Evolutionary conservation across 1,284 basidiomycete species (phyloP).

Genomic region (Tilletia caries): DNA sequence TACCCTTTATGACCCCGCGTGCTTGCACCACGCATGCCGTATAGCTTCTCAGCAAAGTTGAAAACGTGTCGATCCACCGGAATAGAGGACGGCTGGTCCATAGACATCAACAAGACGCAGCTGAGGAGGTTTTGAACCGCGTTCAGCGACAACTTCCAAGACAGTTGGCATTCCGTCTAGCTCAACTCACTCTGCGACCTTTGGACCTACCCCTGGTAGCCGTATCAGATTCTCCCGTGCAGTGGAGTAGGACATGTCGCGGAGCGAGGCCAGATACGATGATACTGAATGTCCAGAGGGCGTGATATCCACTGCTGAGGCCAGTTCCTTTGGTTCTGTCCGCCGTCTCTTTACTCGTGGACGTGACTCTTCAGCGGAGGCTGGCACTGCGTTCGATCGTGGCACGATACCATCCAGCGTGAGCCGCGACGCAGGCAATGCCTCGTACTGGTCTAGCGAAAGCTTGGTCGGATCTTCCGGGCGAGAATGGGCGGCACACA

Average conservation of each 20-base stretch:
- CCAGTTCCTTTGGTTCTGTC: constrained; percentile 53
- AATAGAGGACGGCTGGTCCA: constrained; percentile 66
- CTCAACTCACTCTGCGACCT: constrained; percentile 57
- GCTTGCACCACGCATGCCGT: constrained; percentile 31
- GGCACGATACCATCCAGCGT: constrained; percentile 1
- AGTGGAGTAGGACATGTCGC: constrained; percentile 60
- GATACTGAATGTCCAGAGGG: constrained; percentile 54
- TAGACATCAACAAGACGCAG: constrained; percentile 88
- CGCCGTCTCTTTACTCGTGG: constrained; percentile 19
- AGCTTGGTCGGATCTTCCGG: background rate
- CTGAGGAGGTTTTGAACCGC: constrained; percentile 66
- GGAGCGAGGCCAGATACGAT: constrained; percentile 64
- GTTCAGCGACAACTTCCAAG: background rate
- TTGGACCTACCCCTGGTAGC: constrained; percentile 84
- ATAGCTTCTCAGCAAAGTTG: constrained; percentile 50
- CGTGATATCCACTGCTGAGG: constrained; percentile 21
- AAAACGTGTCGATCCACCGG: constrained; percentile 52
- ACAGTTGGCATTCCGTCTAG: too few relatives aligned
- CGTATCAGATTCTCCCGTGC: constrained; percentile 73
- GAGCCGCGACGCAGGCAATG: background rate
- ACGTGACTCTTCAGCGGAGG: constrained; percentile 27
- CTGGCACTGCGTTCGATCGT: constrained; percentile 20
- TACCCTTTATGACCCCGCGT: constrained; percentile 30
- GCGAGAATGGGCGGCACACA: constrained; percentile 56
- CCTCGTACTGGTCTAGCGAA: background rate